These are phyloP conservation scores for Euryodendron excelsum DNA, from an alignment of 148 eudicot species.

Conservation along the genomic window DNA sequence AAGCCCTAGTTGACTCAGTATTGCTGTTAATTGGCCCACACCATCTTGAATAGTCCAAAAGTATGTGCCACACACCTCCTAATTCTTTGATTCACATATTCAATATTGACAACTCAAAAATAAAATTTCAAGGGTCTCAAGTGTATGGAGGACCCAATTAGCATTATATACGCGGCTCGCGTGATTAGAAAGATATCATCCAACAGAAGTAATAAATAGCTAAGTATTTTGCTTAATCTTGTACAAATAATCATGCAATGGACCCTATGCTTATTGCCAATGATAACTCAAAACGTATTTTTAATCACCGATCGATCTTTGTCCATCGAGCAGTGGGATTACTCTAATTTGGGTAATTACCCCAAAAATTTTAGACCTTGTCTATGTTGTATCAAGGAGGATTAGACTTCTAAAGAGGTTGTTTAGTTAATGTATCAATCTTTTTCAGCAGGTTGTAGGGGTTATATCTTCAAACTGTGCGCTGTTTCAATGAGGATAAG, in stretches of 20 bases:
- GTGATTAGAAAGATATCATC: slow-evolving; percentile 8
- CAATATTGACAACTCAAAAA: not conserved
- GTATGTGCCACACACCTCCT: not conserved
- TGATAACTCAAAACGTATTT: not conserved
- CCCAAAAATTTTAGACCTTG: too few relatives aligned
- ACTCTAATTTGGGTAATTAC: too few relatives aligned
- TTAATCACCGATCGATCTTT: too few relatives aligned
- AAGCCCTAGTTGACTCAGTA: too few relatives aligned
- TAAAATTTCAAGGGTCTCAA: not conserved
- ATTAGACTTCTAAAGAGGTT: too few relatives aligned
- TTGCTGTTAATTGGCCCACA: too few relatives aligned
- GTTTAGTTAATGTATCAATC: too few relatives aligned
- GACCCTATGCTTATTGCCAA: slow-evolving; percentile 4
- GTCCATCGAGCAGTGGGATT: too few relatives aligned
- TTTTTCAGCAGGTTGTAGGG: not conserved
- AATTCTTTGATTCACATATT: not conserved
- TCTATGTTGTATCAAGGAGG: too few relatives aligned
- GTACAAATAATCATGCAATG: not conserved
- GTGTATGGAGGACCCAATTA: slow-evolving; percentile 15
- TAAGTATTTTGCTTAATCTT: not conserved
- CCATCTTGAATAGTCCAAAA: not conserved
- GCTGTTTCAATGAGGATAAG: not conserved
- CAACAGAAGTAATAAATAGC: not conserved
- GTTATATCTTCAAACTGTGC: not conserved
- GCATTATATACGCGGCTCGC: not conserved